Conservation (phyloP, 495 filamentous ascomycete genomes). For the Aspergillus steynii region DNA sequence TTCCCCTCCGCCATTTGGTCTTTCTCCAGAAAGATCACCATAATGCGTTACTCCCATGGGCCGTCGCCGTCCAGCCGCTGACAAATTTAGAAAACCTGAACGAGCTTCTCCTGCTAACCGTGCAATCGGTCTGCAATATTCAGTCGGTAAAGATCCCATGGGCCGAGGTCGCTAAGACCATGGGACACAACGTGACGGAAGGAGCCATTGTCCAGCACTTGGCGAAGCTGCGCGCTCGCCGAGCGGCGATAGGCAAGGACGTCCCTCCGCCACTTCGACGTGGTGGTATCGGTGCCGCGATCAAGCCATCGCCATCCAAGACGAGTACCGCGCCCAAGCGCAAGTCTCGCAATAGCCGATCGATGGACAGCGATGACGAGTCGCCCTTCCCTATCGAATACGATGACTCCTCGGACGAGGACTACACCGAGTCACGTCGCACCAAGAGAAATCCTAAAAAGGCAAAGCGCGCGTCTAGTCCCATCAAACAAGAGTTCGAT, state of each 20-base stretch:
- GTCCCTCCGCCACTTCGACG: constrained; percentile 45
- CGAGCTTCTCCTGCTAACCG: constrained; percentile 40
- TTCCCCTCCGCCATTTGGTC: neutral
- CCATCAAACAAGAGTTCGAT: neutral
- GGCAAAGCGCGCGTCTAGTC: neutral
- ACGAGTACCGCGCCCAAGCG: neutral
- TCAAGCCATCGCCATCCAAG: constrained; percentile 5
- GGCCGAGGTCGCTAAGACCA: constrained; percentile 32
- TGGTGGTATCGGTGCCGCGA: constrained; percentile 18
- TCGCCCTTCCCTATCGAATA: constrained; percentile 7
- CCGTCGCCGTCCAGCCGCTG: neutral
- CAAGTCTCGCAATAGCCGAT: neutral
- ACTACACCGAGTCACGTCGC: constrained; percentile 15
- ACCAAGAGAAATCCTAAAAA: constrained; percentile 9
- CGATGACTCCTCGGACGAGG: constrained; percentile 28
- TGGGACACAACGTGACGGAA: constrained; percentile 38
- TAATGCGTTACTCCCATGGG: neutral
- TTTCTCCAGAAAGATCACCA: neutral
- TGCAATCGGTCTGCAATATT: constrained; percentile 45
- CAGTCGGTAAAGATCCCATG: constrained; percentile 42
- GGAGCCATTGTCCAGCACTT: constrained; percentile 52
- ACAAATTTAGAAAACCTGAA: constrained; percentile 37
- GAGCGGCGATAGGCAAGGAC: constrained; percentile 27
- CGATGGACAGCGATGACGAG: constrained; percentile 3
- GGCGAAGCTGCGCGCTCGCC: constrained; percentile 42